Percentiles rank a stretch among this genome's conserved stretches.
These are phyloP conservation scores for Sporothrix dimorphospora DNA, from an alignment of 2,329 filamentous ascomycete genomes.

Conservation along the genomic window DNA sequence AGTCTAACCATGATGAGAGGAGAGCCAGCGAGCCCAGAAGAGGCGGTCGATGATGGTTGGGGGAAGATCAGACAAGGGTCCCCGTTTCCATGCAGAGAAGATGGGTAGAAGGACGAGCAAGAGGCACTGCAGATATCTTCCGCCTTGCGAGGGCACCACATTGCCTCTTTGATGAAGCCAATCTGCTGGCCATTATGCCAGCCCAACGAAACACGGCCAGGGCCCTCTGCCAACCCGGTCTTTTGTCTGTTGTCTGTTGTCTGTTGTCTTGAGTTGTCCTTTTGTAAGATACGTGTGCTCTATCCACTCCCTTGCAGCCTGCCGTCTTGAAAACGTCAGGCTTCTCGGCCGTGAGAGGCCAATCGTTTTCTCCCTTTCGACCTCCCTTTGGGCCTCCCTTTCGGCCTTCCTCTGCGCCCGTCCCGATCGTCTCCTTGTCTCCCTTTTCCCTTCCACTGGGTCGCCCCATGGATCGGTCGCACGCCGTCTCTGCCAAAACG, in stretches of 20 bases:
- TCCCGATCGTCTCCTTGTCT: neutral
- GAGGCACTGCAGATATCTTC: constrained; percentile 4
- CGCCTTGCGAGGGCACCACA: neutral
- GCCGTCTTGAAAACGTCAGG: neutral
- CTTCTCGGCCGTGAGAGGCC: neutral
- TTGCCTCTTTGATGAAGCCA: constrained; percentile 15
- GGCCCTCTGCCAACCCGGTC: neutral
- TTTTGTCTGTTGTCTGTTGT: neutral
- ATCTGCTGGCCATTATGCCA: constrained; percentile 13
- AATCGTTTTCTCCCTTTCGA: neutral
- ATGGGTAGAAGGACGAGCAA: neutral
- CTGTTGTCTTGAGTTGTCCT: neutral
- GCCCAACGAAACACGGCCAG: neutral
- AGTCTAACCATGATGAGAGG: neutral
- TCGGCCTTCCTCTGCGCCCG: neutral
- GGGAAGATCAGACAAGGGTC: neutral
- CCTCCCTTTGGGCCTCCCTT: neutral
- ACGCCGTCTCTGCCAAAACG: neutral
- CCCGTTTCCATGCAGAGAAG: constrained; percentile 5
- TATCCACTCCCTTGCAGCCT: constrained; percentile 1
- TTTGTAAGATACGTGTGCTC: neutral
- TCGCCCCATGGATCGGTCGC: neutral
- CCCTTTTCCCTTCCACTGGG: neutral
- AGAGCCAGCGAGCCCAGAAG: no score
- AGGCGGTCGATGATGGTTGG: no score